Conservation (phyloP, 495 filamentous ascomycete species). For the Aspergillus campestris region DNA sequence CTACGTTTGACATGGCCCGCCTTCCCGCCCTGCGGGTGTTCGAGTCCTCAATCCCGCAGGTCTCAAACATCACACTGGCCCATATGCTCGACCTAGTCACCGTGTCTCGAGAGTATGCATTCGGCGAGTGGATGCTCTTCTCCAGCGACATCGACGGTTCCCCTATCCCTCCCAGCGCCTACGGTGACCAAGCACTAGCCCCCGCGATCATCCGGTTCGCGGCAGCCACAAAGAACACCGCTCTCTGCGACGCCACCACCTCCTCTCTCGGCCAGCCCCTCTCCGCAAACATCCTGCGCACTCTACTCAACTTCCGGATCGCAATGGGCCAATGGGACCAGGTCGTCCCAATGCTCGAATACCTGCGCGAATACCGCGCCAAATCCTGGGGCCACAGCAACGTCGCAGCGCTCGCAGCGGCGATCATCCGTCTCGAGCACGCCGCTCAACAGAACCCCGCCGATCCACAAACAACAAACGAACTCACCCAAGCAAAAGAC, state of each 20-base stretch:
- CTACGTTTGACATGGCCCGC: conserved; percentile 13
- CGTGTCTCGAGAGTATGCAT: conserved; percentile 31
- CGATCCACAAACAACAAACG: neutral
- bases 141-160: conserved; percentile 50
- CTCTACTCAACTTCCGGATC: conserved; percentile 44
- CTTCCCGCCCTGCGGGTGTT: conserved; percentile 9
- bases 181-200: conserved; percentile 39
- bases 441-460: conserved; percentile 5
- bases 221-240: conserved; percentile 37
- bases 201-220: conserved; percentile 54
- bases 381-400: conserved; percentile 45
- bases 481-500: conserved; percentile 20
- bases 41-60: conserved; percentile 31
- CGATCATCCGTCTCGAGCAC: conserved; percentile 33
- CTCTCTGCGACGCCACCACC: conserved; percentile 38
- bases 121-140: conserved; percentile 50
- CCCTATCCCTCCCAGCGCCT: conserved; percentile 37
- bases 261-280: conserved; percentile 28
- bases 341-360: conserved; percentile 34
- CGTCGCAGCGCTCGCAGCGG: conserved; percentile 31
- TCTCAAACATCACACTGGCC: conserved; percentile 42
- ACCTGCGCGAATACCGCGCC: conserved; percentile 27
- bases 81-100: conserved; percentile 47
- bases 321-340: conserved; percentile 37
- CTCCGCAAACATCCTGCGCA: conserved; percentile 36